These are phyloP conservation scores for Hibiscus mutabilis DNA, from an alignment of 345 rosid species.

Conservation along the genomic window DNA sequence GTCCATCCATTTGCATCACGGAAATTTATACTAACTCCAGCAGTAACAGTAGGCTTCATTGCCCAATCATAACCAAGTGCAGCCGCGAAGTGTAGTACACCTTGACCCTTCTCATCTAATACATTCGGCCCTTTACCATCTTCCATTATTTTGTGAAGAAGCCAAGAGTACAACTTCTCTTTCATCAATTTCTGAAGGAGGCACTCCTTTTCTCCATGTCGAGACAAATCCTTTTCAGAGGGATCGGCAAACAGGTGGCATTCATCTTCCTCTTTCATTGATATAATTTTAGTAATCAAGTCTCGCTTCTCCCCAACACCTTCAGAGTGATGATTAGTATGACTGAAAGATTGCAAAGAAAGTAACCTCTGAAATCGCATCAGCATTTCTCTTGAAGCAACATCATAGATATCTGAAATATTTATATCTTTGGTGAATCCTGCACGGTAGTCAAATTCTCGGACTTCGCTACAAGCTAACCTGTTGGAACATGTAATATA, in stretches of 20 bases:
- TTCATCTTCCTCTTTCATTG: slow-evolving; percentile 70
- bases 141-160: slow-evolving; percentile 59
- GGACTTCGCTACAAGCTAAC: slow-evolving; percentile 84
- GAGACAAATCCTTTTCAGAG: slow-evolving; percentile 24
- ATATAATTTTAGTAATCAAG: slow-evolving; percentile 45
- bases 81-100: slow-evolving; percentile 72
- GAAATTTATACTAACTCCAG: slow-evolving; percentile 80
- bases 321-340: slow-evolving; percentile 26
- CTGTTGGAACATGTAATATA: slow-evolving; percentile 90
- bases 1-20: slow-evolving; percentile 92
- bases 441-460: slow-evolving; percentile 69
- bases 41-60: slow-evolving; percentile 51
- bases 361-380: slow-evolving; percentile 53
- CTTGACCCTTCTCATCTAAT: slow-evolving; percentile 70
- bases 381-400: slow-evolving; percentile 30
- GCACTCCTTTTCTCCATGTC: slow-evolving; percentile 27
- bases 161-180: slow-evolving; percentile 69
- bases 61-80: slow-evolving; percentile 95
- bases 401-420: slow-evolving; percentile 33
- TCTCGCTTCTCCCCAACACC: slow-evolving; percentile 43
- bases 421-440: slow-evolving; percentile 43
- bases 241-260: slow-evolving; percentile 24
- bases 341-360: slow-evolving; percentile 30
- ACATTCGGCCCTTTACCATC: slow-evolving; percentile 70
- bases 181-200: slow-evolving; percentile 39